phyloP scores from a whole-genome alignment of 768 basidiomycete genomes.

The Strobilomyces dryophilus region DNA sequence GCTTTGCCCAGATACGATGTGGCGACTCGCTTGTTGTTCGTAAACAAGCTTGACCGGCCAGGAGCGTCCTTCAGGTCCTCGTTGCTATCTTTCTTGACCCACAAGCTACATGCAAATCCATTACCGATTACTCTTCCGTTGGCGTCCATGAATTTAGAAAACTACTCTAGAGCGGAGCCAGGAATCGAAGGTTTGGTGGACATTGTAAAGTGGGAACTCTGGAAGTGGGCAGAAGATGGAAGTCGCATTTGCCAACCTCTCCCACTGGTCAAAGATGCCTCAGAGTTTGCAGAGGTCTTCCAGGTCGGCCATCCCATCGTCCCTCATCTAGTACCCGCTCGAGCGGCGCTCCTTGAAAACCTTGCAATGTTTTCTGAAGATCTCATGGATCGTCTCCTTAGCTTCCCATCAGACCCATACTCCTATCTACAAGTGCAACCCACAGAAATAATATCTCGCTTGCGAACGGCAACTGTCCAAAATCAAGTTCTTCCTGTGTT shows the following conservation, averaged over 20 bases:
- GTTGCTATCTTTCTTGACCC: slow-evolving; percentile 64
- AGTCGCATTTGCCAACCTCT: slow-evolving; percentile 40
- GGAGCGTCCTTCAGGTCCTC: slow-evolving; percentile 78
- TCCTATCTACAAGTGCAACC: slow-evolving; percentile 62
- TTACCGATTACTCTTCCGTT: slow-evolving; percentile 68
- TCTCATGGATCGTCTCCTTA: slow-evolving; percentile 70
- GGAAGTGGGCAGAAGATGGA: slow-evolving; percentile 65
- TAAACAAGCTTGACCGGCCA: slow-evolving; percentile 86
- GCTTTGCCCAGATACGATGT: slow-evolving; percentile 63
- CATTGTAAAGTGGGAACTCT: slow-evolving; percentile 78
- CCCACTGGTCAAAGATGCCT: slow-evolving; percentile 45
- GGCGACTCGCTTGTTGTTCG: slow-evolving; percentile 68
- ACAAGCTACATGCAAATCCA: slow-evolving; percentile 74
- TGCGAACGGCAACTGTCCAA: slow-evolving; percentile 63
- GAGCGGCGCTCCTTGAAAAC: slow-evolving; percentile 69
- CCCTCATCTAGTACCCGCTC: slow-evolving; percentile 60
- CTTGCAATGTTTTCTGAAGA: slow-evolving; percentile 78
- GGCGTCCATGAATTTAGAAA: slow-evolving; percentile 64
- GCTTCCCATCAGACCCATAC: slow-evolving; percentile 50
- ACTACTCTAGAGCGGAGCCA: slow-evolving; percentile 72
- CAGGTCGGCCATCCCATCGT: slow-evolving; percentile 63
- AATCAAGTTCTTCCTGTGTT: slow-evolving; percentile 73
- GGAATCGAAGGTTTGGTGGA: slow-evolving; percentile 84
- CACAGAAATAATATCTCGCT: slow-evolving; percentile 51
- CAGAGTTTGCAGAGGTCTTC: slow-evolving; percentile 43